A percentile compares a stretch with the other conserved stretches of the same genome.
Conservation (phyloP, 2,329 filamentous ascomycete genomes). For the Boeremia lycopersici region DNA sequence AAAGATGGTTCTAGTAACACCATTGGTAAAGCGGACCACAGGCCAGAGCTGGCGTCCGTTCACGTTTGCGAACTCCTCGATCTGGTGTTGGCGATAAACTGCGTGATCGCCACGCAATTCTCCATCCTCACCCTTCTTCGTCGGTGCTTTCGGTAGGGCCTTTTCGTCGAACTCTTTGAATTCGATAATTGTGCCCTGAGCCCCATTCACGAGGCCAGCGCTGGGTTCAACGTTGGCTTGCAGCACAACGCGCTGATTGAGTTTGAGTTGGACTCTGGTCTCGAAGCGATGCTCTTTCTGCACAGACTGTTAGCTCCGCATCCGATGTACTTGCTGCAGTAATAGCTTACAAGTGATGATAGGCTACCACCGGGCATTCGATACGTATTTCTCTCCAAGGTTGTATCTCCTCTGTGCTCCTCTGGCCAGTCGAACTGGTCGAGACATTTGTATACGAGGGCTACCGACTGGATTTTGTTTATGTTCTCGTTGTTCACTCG, state of each 20-base stretch:
- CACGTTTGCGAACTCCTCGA: constrained; percentile 49
- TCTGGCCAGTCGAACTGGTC: constrained; percentile 53
- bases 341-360: constrained; percentile 26
- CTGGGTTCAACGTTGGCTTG: constrained; percentile 55
- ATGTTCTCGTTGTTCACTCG: constrained; percentile 44
- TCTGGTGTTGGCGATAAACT: constrained; percentile 43
- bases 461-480: constrained; percentile 31
- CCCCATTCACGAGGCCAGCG: constrained; percentile 43
- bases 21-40: constrained; percentile 61
- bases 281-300: constrained; percentile 56
- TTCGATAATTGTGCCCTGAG: constrained; percentile 39
- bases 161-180: constrained; percentile 46
- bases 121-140: background rate
- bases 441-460: constrained; percentile 37
- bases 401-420: constrained; percentile 29
- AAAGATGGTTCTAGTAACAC: constrained; percentile 53
- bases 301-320: background rate
- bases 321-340: background rate
- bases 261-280: constrained; percentile 53
- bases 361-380: constrained; percentile 15
- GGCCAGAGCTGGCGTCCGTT: constrained; percentile 53
- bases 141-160: constrained; percentile 35
- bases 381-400: constrained; percentile 17
- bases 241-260: constrained; percentile 60
- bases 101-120: constrained; percentile 47